These are phyloP conservation scores for Alternaria gansuensis DNA, from an alignment of 2,329 filamentous ascomycete species.

Conservation along the genomic window DNA sequence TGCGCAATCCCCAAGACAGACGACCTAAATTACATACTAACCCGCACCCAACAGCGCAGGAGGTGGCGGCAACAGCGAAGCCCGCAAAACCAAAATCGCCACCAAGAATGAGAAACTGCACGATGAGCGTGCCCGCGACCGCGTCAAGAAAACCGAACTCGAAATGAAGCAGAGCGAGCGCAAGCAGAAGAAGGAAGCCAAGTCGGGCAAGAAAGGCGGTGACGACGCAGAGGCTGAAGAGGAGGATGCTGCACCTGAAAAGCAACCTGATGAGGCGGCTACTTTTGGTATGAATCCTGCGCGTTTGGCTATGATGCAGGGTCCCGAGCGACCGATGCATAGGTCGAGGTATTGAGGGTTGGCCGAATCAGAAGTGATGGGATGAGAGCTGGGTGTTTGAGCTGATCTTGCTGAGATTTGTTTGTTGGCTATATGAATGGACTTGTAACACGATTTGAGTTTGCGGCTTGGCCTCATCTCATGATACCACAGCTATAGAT, in stretches of 20 bases:
- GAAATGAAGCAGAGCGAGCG: conserved; percentile 52
- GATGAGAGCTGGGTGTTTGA: not conserved
- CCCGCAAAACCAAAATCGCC: conserved; percentile 78
- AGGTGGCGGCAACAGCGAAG: conserved; percentile 80
- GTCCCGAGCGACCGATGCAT: conserved; percentile 26
- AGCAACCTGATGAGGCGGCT: conserved; percentile 29
- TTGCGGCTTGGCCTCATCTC: not conserved
- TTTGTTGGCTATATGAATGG: not conserved
- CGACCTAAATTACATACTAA: conserved; percentile 19
- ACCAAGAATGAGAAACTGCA: conserved; percentile 87
- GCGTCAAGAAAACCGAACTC: conserved; percentile 57
- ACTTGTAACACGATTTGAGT: conserved; percentile 2
- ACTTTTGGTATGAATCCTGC: conserved; percentile 51
- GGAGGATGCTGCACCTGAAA: conserved; percentile 18
- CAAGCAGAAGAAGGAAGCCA: conserved; percentile 53
- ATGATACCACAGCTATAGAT: conserved; percentile 14
- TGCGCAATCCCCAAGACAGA: not conserved
- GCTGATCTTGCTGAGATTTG: not conserved
- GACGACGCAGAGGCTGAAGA: conserved; percentile 21
- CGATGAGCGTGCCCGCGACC: conserved; percentile 67
- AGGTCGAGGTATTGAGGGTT: conserved; percentile 30
- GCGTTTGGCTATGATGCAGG: conserved; percentile 50
- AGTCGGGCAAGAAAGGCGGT: conserved; percentile 32
- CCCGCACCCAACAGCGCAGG: conserved; percentile 67
- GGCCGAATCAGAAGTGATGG: not conserved